Evolutionary conservation across 1,284 basidiomycete species (phyloP), one percentile per base, ranked within the genome.

Genomic region (Austroboletus rostrupii): DNA sequence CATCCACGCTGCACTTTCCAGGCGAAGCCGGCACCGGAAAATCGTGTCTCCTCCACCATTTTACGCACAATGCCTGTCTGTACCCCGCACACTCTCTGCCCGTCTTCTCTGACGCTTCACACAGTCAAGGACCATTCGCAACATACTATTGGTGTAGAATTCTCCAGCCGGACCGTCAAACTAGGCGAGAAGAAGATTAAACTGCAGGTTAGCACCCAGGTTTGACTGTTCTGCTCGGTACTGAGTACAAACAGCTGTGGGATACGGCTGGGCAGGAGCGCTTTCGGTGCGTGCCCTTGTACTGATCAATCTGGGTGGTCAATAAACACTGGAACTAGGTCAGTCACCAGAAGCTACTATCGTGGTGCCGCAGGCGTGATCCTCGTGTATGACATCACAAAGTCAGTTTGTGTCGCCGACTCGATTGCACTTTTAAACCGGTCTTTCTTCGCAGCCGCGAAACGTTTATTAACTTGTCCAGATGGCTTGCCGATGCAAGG

Each of bases 141-240:
- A 69, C 96, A 99, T 68, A 99, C 96, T 13, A 98, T 99, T 55
- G 96, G 95, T 12, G 93, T 97, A 31, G 94, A 96, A 64, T 96
- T 97, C 67, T 92, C 91, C 10, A 93, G 90, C 66, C 76, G 92
- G 53, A 92, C 91, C 1, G 80, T 97, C 47, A 86, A 86, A 60
- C 78, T 97, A 41, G 93, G 90, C 52, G 92, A 95, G 75, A 92
- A 93, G 72, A 82, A 87, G 59, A 92, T 97, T 57, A 97, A 97
- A 70, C 77, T 97, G 32, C 93, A 96, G 80, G 92, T 92, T 55
- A 56, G 79, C 61, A 11, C 43, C 49, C 11, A 14, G 6, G 14
- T 23, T 47, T 39, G 21, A 19, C 12, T 31, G 45, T 53, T 47
- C 48, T 29, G 31, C 43, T 36, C 20, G 48, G 38, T 21, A 50